Base-by-base conservation (phyloP, 768 basidiomycete genomes). In the Russula brevipes region DNA sequence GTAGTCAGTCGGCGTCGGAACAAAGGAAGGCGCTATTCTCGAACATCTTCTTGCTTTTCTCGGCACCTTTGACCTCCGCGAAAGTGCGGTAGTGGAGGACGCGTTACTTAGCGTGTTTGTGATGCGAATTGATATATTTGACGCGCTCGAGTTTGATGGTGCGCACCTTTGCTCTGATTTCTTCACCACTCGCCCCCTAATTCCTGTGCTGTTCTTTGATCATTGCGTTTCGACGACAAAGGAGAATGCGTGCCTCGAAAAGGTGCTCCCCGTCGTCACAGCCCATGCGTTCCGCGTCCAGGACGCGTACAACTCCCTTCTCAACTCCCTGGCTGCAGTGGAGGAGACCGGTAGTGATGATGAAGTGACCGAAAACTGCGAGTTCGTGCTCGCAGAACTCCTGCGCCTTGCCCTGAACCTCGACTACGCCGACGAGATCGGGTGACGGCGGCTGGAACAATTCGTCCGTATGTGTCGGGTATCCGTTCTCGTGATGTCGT, bases 341-440 rank as follows among this genome's bases (percentile, higher is more conserved):
- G 76, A 79, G 5, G 78, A 82, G 47, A 71, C 72, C 12, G 69
- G 70, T 47, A 67, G 69, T n/a, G 76, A 76, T 45, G 76, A 78
- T 6, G 77, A 79, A 59, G 72, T 70, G 31, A 66, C 72, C 36
- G 72, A 66, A 4, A 79, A 82, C 33, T 79, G 77, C 41, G 85
- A 87, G 68, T 86, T 89, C 60, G 76, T 93, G 7, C 79, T 96
- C n/a, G 79, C 83, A 0, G 92, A 98, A 73, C 80, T 98, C 73
- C 80, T 97, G 30, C 82, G 80, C 68, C 76, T 96, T 36, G 90
- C 91, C 0, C 80, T 88, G 3, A 82, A 88, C 64, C 77, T 94
- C 33, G 95, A 98, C 73, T 98, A 95, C 69, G 83, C 86, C 0
- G 96, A 98, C 75, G 94, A 97, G 73, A 90, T 89, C 62, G 95